Percentiles rank a stretch among this genome's conserved stretches.
phyloP scores from a whole-genome alignment of 192 early-diverging fungal genomes.

The Backusella luteola region DNA sequence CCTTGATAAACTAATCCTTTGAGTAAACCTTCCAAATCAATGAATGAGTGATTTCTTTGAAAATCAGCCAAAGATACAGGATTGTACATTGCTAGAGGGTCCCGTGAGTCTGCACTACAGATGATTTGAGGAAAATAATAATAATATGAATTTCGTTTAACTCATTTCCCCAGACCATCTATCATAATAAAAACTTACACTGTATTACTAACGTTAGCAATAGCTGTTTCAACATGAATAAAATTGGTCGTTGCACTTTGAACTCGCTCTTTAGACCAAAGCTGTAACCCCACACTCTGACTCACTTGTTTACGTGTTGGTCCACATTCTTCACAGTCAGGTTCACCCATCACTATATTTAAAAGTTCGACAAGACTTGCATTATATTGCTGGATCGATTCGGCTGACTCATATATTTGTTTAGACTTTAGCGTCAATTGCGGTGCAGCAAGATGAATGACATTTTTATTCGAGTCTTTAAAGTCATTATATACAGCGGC shows the following conservation, averaged over 20 bases:
- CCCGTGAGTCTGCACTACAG: constrained; percentile 41
- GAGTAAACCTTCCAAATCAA: constrained; percentile 43
- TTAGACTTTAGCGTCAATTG: constrained; percentile 59
- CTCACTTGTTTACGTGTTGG: constrained; percentile 30
- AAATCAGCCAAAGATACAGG: constrained; percentile 36
- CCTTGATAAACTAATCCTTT: constrained; percentile 18
- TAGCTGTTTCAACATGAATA: constrained; percentile 52
- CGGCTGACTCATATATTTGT: constrained; percentile 57
- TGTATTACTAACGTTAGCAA: constrained; percentile 50
- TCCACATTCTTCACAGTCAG: constrained; percentile 43
- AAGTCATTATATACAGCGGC: constrained; percentile 52
- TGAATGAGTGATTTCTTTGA: constrained; percentile 28
- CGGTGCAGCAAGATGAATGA: constrained; percentile 45
- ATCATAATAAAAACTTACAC: constrained; percentile 24
- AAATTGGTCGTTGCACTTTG: constrained; percentile 40
- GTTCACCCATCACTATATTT: constrained; percentile 30
- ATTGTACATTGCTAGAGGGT: constrained; percentile 52
- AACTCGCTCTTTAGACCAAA: background rate
- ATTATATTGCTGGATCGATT: constrained; percentile 44
- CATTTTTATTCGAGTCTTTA: constrained; percentile 55
- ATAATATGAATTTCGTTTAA: background rate
- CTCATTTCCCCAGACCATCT: background rate
- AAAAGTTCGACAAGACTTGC: constrained; percentile 44
- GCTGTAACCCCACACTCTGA: background rate
- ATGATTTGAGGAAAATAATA: background rate